Evolutionary conservation across 1,139 yeast genomes (phyloP), one percentile per base, ranked within the genome.

Genomic region (Yarrowia galli): DNA sequence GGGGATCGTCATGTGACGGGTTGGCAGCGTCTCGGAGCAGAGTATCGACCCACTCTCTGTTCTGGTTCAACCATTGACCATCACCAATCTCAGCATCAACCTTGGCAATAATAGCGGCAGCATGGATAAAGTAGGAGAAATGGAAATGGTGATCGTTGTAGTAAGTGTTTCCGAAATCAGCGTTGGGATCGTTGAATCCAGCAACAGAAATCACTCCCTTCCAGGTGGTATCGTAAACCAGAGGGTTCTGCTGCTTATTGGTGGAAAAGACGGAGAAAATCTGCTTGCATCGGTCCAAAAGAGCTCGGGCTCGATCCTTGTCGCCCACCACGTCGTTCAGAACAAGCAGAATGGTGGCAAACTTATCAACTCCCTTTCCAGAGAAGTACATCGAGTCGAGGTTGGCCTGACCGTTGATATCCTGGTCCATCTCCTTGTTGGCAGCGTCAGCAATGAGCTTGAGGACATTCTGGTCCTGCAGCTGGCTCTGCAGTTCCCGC

Each of bases 71-170:
- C 92, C 93, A 89, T 12, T 84, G 79, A 43, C 90, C 90, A 8
- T 46, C 67, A 35, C 87, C 88, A 54, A 78, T 76, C 70, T 83
- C 81, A 25, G 78, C 74, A 76, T 89, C 93, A 65, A 88, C 81
- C 70, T 83, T 80, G 15, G 89, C 92, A 68, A 89, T 82, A 51
- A 88, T 82, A 2, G 93, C 92, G 13, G 92, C 92, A 9, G 92
- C 89, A 73, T 88, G 92, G 68, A 89, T 81, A 70, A 84, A 84
- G 75, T 88, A 89, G 20, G 92, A 92, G 73, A 87, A 89, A 74
- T 89, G 92, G 84, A 88, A 89, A 74, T 88, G 92, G 74, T 87
- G 92, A 76, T 89, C 92, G 73, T 88, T 88, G 76, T 89, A 89
- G 75, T 83, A 86, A 15, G 87, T 82, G 71, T 86, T 80, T 20